Base-by-base conservation (phyloP, 1,139 yeast species). In the Debaryomycetaceae sp. region DNA sequence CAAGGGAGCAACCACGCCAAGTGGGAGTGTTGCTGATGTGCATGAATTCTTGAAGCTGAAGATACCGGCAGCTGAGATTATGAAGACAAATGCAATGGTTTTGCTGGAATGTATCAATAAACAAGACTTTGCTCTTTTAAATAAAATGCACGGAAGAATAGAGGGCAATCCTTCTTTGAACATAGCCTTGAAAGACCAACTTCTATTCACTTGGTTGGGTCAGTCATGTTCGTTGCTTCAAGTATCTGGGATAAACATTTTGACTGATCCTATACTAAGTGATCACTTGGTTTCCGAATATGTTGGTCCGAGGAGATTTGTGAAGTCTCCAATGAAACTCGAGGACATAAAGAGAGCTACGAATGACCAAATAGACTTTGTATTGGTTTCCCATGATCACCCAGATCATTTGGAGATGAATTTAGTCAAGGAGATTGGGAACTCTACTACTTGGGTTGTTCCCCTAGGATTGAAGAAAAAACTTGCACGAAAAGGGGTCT, bases 381-480 rank as follows among this genome's bases (percentile, higher is more conserved):
- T 88, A 2, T 58, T 91, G 26, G 95, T 91, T 0, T 85, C 95
- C 1, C 98, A 91, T 59, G 94, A 91, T 57, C 98, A 91, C 54
- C 98, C 97, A 1, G 98, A 91, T 59, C 98, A 91, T 64, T 64
- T 91, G 36, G 97, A 91, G 53, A 68, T 78, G 46, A 77, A 71
- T 33, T 65, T 85, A 13, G 75, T 81, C 14, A 67, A 68, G 30
- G 59, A 74, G 38, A 75, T 89, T 44, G 85, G 88, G 8, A 78
- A 81, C 48, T 52, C 65, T 5, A 69, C 81, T 4, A 70, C 78
- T 7, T 91, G 98, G 98, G 74, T 91, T 11, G 95, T 89, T 0
- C 98, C 98, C 0, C 53, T 77, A 16, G 98, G 98, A 0, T 70
- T 91, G 36, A 77, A 80, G 40, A 67, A 67, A 51, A 80, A 74